Evolutionary conservation across 2,329 filamentous ascomycete genomes (phyloP), one percentile per base, ranked within the genome.

Genomic region (Stemphylium vesicarium): DNA sequence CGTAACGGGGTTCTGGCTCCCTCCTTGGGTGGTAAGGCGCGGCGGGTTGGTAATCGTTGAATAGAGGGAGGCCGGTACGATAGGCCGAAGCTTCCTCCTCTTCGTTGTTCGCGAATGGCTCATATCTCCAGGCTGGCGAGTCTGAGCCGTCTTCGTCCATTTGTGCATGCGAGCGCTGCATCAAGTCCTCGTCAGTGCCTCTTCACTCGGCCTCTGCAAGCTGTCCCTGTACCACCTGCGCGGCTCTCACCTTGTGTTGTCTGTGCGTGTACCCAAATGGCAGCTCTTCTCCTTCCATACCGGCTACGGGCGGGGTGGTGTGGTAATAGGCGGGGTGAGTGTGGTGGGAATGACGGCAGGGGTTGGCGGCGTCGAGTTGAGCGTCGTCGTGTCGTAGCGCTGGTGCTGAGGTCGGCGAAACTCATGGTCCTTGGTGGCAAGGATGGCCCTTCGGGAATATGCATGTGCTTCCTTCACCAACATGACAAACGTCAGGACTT

Each of bases 121-220:
- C n/a, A 16, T 43, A 46, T 33, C 51, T 38, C 71, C 71, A 73
- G 42, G 62, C 57, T n/a, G 72, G 65, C 26, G 64, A 67, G 32
- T 62, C 52, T 53, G 63, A 65, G 54, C 63, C 60, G 36, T 64
- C 51, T n/a, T 32, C 54, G 35, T 75, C 69, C 69, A 74, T 73
- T 44, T 68, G 69, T 37, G 63, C 63, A 64, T 72, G 69, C 41
- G 72, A 68, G 62, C 74, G 70, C 74, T 77, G 61, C 18, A 44
- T 22, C 50, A 39, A 38, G 26, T 16, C 18, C 49, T 47, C 40
- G 57, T 65, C 58, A 67, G 63, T 54, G 18, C 26, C 16, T 24
- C 11, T 44, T 45, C 52, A 41, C 36, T 16, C 33, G 35, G 42
- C 33, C 35, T 18, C 51, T 39, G 49, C 46, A 51, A 45, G 46